phyloP scores from a whole-genome alignment of 768 basidiomycete genomes.

The Hirschioporus abietinus region DNA sequence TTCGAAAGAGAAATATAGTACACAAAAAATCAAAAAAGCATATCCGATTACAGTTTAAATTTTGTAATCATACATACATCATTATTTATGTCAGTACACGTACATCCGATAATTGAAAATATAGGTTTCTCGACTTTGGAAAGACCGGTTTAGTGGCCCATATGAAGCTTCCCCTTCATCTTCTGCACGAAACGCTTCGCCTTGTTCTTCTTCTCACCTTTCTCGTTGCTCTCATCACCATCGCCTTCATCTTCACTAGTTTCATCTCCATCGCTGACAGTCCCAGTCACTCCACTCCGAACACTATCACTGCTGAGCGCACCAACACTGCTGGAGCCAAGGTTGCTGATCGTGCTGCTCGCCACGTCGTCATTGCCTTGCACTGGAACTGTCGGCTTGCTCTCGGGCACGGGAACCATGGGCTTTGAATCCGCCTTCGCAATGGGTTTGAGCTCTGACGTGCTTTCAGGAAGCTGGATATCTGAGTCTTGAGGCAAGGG shows the following conservation, averaged over 20 bases:
- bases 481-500: not conserved
- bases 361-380: not conserved
- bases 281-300: not conserved
- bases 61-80: too few relatives aligned
- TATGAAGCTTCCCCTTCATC: not conserved
- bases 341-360: not conserved
- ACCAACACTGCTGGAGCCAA: not conserved
- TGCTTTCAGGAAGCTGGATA: not conserved
- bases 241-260: not conserved
- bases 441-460: not conserved
- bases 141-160: not conserved
- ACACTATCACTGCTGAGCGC: not conserved
- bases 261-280: not conserved
- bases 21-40: too few relatives aligned
- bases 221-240: not conserved
- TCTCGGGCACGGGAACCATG: not conserved
- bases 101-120: too few relatives aligned
- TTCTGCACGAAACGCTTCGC: not conserved
- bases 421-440: not conserved
- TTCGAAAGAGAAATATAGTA: too few relatives aligned
- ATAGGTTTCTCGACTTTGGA: too few relatives aligned
- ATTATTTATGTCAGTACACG: too few relatives aligned
- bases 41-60: too few relatives aligned
- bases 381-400: not conserved
- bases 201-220: not conserved